Evolutionary conservation across 139 green algal genomes (phyloP).

Genomic region (Gonium pectorale): DNA sequence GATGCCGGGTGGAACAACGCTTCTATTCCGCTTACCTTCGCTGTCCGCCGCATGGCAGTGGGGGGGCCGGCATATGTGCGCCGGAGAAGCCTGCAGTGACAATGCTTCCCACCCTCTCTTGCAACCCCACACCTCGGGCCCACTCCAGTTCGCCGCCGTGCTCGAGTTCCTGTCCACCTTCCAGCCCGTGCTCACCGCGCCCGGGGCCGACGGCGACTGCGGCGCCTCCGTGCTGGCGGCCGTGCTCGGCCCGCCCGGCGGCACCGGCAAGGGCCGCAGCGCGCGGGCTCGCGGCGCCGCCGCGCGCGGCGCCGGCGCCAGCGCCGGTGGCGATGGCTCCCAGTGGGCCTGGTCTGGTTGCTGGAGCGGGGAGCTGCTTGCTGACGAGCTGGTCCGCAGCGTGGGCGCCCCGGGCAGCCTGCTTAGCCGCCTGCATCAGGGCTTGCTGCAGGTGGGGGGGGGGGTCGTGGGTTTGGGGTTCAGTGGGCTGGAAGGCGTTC

Average conservation of each 20-base stretch:
- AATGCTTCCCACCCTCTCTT: no score
- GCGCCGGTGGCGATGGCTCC: background rate
- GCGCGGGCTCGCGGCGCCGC: background rate
- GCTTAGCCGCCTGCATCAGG: slow-evolving; percentile 14
- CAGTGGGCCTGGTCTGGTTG: slow-evolving; percentile 6
- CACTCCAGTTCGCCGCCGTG: slow-evolving; percentile 35
- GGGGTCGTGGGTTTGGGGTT: no score
- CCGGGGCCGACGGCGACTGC: background rate
- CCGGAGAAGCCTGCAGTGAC: no score
- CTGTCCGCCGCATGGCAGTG: no score
- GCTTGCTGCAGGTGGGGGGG: slow-evolving; percentile 25
- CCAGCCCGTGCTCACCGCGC: background rate
- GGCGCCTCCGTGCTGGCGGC: background rate
- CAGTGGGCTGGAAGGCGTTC: no score
- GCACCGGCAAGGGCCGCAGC: background rate
- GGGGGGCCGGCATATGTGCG: no score
- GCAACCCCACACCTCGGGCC: no score
- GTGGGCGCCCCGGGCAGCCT: slow-evolving; percentile 9
- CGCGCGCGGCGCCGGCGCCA: background rate
- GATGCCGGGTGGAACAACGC: no score
- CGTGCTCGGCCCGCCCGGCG: background rate
- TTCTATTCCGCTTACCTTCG: no score
- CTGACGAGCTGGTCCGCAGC: slow-evolving; percentile 27
- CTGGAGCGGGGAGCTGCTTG: slow-evolving; percentile 12
- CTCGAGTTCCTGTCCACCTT: slow-evolving; percentile 40